phyloP scores from a whole-genome alignment of 2,329 filamentous ascomycete species.

The Sporothrix pseudoabietina region DNA sequence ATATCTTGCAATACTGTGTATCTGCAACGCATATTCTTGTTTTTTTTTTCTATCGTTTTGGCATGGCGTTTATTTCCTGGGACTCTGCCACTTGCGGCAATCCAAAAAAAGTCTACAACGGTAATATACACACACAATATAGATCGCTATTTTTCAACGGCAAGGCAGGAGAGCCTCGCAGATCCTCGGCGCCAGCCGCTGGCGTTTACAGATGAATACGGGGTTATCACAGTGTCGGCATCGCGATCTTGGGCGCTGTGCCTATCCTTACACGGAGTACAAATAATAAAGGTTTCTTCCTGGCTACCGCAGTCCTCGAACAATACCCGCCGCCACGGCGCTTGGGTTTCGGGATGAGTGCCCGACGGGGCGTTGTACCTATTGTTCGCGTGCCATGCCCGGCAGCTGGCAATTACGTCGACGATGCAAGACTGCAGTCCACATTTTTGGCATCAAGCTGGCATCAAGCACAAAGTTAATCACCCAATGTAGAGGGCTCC shows the following conservation, averaged over 20 bases:
- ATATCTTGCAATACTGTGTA: background rate
- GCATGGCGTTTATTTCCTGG: conserved; percentile 15
- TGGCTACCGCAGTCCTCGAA: background rate
- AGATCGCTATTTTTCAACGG: background rate
- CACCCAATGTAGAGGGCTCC: background rate
- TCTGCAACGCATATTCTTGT: background rate
- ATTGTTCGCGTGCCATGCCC: background rate
- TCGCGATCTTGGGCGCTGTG: background rate
- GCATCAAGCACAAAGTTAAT: background rate
- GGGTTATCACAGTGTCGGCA: conserved; percentile 4
- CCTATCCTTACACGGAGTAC: background rate
- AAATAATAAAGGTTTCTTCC: background rate
- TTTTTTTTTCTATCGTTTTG: too few species aligned
- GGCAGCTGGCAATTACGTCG: conserved; percentile 3
- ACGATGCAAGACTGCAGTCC: conserved; percentile 2
- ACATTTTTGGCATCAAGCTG: background rate
- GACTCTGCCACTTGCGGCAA: background rate
- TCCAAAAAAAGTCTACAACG: background rate
- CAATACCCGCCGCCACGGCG: conserved; percentile 15
- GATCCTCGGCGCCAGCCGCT: background rate
- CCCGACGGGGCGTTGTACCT: background rate
- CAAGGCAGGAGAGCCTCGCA: background rate
- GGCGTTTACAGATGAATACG: conserved; percentile 16
- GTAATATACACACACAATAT: conserved; percentile 16
- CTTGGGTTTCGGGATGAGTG: conserved; percentile 12